Base-by-base conservation (phyloP, 1,284 basidiomycete genomes). In the Sporisorium scitamineum region DNA sequence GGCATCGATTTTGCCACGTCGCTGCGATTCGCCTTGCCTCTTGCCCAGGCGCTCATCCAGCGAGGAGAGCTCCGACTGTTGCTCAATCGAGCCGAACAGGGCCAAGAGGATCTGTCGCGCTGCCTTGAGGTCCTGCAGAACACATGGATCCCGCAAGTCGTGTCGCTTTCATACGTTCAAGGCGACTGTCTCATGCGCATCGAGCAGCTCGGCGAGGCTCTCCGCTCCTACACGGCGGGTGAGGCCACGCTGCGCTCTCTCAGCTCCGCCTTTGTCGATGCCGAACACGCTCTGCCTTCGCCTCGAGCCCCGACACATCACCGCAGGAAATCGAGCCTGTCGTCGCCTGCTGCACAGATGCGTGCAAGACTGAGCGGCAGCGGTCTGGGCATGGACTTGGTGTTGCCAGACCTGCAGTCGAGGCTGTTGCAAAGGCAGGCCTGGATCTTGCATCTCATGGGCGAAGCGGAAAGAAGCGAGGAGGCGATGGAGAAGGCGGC, bases 341-440 rank as follows among this genome's bases (percentile, higher is more conserved):
- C 53, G 7, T 59, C 37, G 27, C 56, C 72, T 8, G 56, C 48
- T 24, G 29, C 50, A 27, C 61, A 70, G 41, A 45, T 45, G 26
- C 70, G 64, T 9, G 50, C 56, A 2, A 45, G 69, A 22, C 52
- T 59, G 26, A 65, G 65, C 61, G 22, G 45, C 61, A 44, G 54
- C 27, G 65, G 57, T 16, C 24, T 14, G 1, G 48, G 52, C 0
- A 57, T 45, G 20, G 79, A 77, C 6, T 27, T 54, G 37, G 57
- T 80, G 10, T 45, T 82, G 39, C 77, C 80, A 4, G 68, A 75
- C 8, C 20, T 79, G n/a, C 74, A 78, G 50, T 68, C 61, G 14
- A 69, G 59, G 24, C 69, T 82, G 10, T 44, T 80, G 27, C 70
- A 73, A 26, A 70, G 70, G 20, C 80, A 82, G 39, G 80, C 77